Evolutionary conservation across 2,329 filamentous ascomycete species (phyloP).

Genomic region (Aureobasidium sp.): DNA sequence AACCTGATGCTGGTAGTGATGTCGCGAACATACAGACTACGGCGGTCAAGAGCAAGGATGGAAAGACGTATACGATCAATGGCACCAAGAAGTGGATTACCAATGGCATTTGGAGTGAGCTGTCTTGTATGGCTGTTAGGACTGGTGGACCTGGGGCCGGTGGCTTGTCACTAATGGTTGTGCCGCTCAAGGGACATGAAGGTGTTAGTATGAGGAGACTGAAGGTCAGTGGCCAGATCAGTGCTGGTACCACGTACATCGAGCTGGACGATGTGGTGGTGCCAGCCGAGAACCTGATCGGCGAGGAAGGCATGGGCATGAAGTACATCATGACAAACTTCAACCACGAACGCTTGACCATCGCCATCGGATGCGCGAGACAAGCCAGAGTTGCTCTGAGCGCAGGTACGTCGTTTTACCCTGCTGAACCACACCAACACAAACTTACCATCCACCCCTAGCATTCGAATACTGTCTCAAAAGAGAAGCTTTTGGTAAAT

Average conservation of each 20-base stretch:
- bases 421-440: too few species aligned
- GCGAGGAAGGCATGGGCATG: slow-evolving; percentile 65
- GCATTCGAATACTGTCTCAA: slow-evolving; percentile 59
- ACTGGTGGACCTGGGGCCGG: slow-evolving; percentile 58
- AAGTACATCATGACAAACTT: slow-evolving; percentile 56
- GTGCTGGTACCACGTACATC: slow-evolving; percentile 66
- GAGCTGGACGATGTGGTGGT: slow-evolving; percentile 70
- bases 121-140: slow-evolving; percentile 63
- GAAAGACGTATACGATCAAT: slow-evolving; percentile 63
- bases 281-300: slow-evolving; percentile 63
- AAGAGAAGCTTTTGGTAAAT: slow-evolving; percentile 61
- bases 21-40: slow-evolving; percentile 67
- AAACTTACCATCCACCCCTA: neutral
- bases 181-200: slow-evolving; percentile 60
- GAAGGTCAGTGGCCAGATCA: slow-evolving; percentile 58
- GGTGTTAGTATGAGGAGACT: slow-evolving; percentile 63
- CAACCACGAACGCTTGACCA: slow-evolving; percentile 67
- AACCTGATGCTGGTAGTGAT: slow-evolving; percentile 66
- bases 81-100: slow-evolving; percentile 79
- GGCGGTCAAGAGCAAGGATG: slow-evolving; percentile 54
- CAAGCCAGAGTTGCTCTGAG: slow-evolving; percentile 55
- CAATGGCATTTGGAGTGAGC: slow-evolving; percentile 64
- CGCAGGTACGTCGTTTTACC: slow-evolving; percentile 21
- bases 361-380: slow-evolving; percentile 58
- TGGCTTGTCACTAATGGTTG: slow-evolving; percentile 61